phyloP scores from a whole-genome alignment of 495 filamentous ascomycete genomes.

The Talaromyces stipitatus region DNA sequence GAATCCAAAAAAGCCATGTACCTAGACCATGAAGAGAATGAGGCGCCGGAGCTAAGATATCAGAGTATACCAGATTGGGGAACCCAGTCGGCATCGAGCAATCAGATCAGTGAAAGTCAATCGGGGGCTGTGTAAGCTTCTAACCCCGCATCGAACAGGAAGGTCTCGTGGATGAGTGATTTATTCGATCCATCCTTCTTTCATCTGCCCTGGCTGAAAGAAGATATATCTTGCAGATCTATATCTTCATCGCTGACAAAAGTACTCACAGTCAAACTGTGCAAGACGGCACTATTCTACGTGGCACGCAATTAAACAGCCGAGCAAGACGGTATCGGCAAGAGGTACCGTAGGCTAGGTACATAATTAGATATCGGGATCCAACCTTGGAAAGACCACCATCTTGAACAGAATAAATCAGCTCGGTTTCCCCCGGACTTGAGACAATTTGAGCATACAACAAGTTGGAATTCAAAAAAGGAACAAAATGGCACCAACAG shows the following conservation, averaged over 20 bases:
- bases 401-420: no score
- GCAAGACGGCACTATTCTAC: no score
- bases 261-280: neutral
- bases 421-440: neutral
- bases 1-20: neutral
- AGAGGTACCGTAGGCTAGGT: no score
- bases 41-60: neutral
- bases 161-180: neutral
- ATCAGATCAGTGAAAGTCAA: neutral
- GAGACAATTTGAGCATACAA: neutral
- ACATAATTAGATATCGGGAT: neutral
- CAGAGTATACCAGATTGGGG: neutral
- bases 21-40: neutral
- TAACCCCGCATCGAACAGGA: neutral
- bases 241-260: neutral
- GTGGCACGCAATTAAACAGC: no score
- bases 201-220: neutral
- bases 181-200: constrained; percentile 2
- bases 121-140: neutral
- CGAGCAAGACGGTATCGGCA: neutral
- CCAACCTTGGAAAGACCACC: no score
- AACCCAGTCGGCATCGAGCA: neutral
- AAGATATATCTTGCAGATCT: neutral
- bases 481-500: constrained; percentile 2
- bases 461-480: neutral